Percentiles rank a stretch among this genome's conserved stretches.
These are phyloP conservation scores for Gonapodya sp. DNA, from an alignment of 192 early-diverging fungal genomes.

Conservation along the genomic window DNA sequence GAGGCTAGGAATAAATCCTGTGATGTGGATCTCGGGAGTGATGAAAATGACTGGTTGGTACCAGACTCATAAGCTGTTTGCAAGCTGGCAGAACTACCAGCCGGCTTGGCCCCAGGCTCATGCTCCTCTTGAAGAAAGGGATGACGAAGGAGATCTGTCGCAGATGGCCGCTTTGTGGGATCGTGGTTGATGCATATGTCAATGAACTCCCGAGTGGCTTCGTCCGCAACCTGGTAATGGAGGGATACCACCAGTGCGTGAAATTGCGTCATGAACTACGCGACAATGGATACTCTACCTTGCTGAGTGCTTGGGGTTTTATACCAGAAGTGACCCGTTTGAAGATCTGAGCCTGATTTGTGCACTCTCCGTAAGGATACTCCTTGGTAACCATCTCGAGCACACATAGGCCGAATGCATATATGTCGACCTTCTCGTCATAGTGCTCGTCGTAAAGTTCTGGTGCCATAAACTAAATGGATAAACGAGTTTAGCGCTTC, in stretches of 20 bases:
- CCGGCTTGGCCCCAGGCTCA: conserved; percentile 8
- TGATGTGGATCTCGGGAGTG: neutral
- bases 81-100: neutral
- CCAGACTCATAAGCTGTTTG: neutral
- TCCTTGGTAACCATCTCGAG: conserved; percentile 70
- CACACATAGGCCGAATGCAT: conserved; percentile 80
- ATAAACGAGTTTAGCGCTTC: neutral
- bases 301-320: conserved; percentile 52
- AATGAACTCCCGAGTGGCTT: conserved; percentile 57
- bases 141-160: conserved; percentile 45
- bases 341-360: conserved; percentile 76
- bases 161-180: conserved; percentile 26
- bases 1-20: neutral
- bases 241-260: neutral
- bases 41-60: neutral
- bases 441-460: conserved; percentile 85
- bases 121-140: conserved; percentile 39
- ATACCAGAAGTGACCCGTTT: conserved; percentile 65
- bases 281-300: neutral
- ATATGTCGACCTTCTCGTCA: conserved; percentile 80
- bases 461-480: conserved; percentile 83
- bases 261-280: neutral
- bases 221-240: conserved; percentile 51
- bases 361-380: conserved; percentile 79
- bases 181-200: conserved; percentile 57